A percentile compares a stretch with the other conserved stretches of the same genome.
phyloP scores from a whole-genome alignment of 2,329 filamentous ascomycete genomes.

The Coniochaeta pulveracea region DNA sequence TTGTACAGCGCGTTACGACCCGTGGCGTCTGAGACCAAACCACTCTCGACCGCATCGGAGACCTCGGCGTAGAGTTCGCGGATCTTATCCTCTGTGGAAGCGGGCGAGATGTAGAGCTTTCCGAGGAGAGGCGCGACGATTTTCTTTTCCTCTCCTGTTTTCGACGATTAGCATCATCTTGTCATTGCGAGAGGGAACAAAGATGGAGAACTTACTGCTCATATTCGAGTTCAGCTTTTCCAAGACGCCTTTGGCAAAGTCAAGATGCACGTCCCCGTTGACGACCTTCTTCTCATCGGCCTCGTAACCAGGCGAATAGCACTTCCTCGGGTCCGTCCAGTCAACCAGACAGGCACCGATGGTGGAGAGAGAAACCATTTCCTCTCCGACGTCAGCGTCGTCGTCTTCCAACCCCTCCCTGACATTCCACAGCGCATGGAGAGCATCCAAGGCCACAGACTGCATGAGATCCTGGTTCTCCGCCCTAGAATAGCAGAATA shows the following conservation, averaged over 20 bases:
- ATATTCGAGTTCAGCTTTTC: conserved; percentile 58
- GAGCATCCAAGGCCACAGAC: conserved; percentile 57
- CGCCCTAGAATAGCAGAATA: conserved; percentile 77
- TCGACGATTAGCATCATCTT: too few relatives aligned
- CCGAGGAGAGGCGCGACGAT: conserved; percentile 64
- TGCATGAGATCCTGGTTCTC: conserved; percentile 80
- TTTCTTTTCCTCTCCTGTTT: conserved; percentile 80
- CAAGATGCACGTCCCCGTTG: conserved; percentile 69
- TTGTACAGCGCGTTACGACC: conserved; percentile 56
- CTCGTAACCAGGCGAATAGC: conserved; percentile 33
- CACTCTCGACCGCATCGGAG: conserved; percentile 50
- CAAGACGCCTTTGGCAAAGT: conserved; percentile 66
- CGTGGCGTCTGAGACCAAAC: conserved; percentile 46
- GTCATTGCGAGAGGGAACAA: too few relatives aligned
- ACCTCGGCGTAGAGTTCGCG: conserved; percentile 46
- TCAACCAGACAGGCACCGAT: conserved; percentile 79
- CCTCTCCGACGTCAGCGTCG: conserved; percentile 61
- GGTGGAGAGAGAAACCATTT: conserved; percentile 66
- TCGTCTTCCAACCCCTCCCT: conserved; percentile 65
- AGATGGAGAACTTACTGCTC: conserved; percentile 49
- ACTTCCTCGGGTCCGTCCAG: conserved; percentile 90
- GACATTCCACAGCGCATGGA: conserved; percentile 64
- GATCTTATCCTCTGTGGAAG: conserved; percentile 48
- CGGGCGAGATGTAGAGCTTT: conserved; percentile 69
- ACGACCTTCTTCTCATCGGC: conserved; percentile 52